Evolutionary conservation across 2,329 filamentous ascomycete genomes (phyloP), one percentile per base, ranked within the genome.

Genomic region (Microdochium bolleyi): DNA sequence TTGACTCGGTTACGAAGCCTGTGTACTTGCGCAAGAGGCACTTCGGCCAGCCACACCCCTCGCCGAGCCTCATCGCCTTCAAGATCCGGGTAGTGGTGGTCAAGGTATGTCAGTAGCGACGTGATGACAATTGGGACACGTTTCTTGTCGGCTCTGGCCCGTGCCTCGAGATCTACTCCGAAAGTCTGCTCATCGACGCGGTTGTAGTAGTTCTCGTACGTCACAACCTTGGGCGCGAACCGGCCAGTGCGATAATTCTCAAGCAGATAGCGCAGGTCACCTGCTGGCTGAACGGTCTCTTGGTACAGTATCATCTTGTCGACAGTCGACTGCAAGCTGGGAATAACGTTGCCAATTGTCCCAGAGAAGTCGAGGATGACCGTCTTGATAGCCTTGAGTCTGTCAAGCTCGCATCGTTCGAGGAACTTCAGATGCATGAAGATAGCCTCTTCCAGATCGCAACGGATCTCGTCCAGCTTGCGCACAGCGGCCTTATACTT

Each of bases 291-390:
- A n/a, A 99, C 89, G 0, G 94, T 97, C 75, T 99, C 94, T 69
- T 99, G 94, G 73, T 95, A 99, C 49, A 99, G 79, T 85, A 99
- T 91, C 92, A 99, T 96, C 67, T 95, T 91, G 73, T 99, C 94
- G 24, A 99, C 91, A 0, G 92, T 91, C 54, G 92, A 92, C 71
- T 97, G 94, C 56, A 99, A 75, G 64, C 89, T 95, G 19, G 94
- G 95, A 57, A 99, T 97, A 62, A 96, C 92, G 64, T 99, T 99
- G 77, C 92, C 92, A 68, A 99, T 89, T 37, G 92, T 91, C 48
- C 94, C 94, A 3, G 92, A 96, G 70, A 99, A 97, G 72, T 99
- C 95, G 46, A 99, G 81, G 56, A 99, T 87, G 51, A 99, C 95
- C 24, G 92, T 92, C 78, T 99, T 97, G 78, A 99, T 94, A 21